These are phyloP conservation scores for Aspergillus spinulosporus DNA, from an alignment of 2,329 filamentous ascomycete species.

Conservation along the genomic window DNA sequence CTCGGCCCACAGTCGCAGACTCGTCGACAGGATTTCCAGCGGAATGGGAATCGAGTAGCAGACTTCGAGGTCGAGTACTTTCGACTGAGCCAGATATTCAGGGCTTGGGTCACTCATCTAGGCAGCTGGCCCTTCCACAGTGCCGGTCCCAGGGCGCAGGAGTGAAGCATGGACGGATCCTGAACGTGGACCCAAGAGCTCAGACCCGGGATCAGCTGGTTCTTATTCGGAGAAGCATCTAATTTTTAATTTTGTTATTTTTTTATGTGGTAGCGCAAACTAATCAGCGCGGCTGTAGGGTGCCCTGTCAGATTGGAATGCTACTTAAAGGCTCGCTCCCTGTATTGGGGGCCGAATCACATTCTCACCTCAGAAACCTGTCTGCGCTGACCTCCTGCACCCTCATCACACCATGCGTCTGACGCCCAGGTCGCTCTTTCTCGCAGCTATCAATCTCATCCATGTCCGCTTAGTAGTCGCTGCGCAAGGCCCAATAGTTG, in stretches of 20 bases:
- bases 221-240: too few relatives aligned
- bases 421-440: neutral
- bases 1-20: constrained; percentile 19
- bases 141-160: too few relatives aligned
- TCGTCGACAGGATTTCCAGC: constrained; percentile 16
- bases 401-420: neutral
- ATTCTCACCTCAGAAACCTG: too few relatives aligned
- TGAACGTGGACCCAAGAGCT: too few relatives aligned
- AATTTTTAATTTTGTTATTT: too few relatives aligned
- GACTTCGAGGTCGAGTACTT: constrained; percentile 11
- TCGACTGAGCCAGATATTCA: constrained; percentile 16
- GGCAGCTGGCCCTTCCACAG: neutral
- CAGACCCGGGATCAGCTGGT: too few relatives aligned
- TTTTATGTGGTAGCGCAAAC: too few relatives aligned
- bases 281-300: too few relatives aligned
- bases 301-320: too few relatives aligned
- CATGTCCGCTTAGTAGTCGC: neutral
- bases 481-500: constrained; percentile 29
- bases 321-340: too few relatives aligned
- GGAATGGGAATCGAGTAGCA: constrained; percentile 20
- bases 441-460: neutral
- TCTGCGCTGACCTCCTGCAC: neutral
- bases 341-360: too few relatives aligned
- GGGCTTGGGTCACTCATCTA: neutral
- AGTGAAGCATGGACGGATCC: too few relatives aligned